These are phyloP conservation scores for Spathaspora gorwiae DNA, from an alignment of 805 yeast genomes.

Conservation along the genomic window DNA sequence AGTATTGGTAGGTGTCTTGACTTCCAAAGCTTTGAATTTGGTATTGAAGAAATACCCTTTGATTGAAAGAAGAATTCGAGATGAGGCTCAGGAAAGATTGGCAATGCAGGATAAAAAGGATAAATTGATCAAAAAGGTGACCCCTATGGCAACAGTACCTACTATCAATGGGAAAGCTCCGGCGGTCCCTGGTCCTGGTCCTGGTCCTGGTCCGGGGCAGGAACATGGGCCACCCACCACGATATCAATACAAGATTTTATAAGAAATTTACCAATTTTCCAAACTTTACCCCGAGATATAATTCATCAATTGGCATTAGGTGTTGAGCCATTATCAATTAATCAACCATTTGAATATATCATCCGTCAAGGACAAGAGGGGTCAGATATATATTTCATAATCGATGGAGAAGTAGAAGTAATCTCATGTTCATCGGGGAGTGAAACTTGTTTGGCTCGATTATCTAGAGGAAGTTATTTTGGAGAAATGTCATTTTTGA, in stretches of 20 bases:
- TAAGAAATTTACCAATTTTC: conserved; percentile 57
- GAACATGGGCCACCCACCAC: no score
- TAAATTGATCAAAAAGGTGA: conserved; percentile 14
- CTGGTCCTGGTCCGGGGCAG: no score
- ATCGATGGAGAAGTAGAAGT: conserved; percentile 71
- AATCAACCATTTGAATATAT: conserved; percentile 54
- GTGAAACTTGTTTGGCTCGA: conserved; percentile 50
- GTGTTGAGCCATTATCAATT: conserved; percentile 52
- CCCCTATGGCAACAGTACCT: no score
- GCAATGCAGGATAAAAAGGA: conserved; percentile 65
- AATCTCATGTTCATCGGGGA: conserved; percentile 16
- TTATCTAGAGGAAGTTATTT: conserved; percentile 61
- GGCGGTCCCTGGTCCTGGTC: no score
- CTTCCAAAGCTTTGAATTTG: conserved; percentile 55
- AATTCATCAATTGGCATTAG: conserved; percentile 60
- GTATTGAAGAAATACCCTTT: conserved; percentile 61
- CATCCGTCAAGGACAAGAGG: conserved; percentile 54
- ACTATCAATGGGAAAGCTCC: no score
- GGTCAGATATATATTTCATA: conserved; percentile 63
- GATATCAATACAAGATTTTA: conserved; percentile 52
- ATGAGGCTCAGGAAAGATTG: conserved; percentile 74
- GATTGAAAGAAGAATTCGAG: conserved; percentile 64
- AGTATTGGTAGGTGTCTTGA: conserved; percentile 64
- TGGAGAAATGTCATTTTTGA: conserved; percentile 72
- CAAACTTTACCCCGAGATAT: conserved; percentile 52